Conservation (phyloP, 148 eudicot species). For the Spergularia marina region DNA sequence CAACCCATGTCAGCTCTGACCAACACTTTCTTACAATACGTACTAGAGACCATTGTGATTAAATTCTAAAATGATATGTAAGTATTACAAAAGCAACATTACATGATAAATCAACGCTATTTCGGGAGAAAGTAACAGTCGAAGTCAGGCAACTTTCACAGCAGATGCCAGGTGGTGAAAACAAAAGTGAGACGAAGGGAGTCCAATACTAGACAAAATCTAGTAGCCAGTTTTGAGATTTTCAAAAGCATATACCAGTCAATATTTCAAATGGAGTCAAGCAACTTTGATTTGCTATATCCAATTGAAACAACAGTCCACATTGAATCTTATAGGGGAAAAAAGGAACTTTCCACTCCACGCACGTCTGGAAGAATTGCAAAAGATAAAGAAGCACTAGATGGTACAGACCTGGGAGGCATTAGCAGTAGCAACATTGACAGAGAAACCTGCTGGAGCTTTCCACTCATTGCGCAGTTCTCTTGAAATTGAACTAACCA, state of each 20-base stretch:
- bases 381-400: background rate
- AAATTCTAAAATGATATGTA: too few species aligned
- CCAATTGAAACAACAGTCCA: too few species aligned
- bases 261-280: background rate
- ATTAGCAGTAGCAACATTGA: conserved; percentile 97
- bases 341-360: background rate
- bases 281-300: too few species aligned
- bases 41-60: too few species aligned
- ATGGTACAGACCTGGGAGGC: conserved; percentile 58
- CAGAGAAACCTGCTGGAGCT: conserved; percentile 76
- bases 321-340: too few species aligned
- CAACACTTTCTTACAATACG: too few species aligned
- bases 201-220: background rate
- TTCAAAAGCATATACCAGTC: background rate
- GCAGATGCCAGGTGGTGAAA: background rate
- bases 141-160: background rate
- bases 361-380: background rate
- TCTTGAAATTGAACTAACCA: conserved; percentile 76
- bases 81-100: background rate
- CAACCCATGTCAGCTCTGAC: background rate
- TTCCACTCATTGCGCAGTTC: conserved; percentile 79
- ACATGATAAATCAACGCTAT: background rate
- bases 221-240: background rate
- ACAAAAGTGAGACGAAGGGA: background rate
- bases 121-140: background rate